These are phyloP conservation scores for Penicillium sclerotiorum DNA, from an alignment of 2,329 filamentous ascomycete genomes.

Conservation along the genomic window DNA sequence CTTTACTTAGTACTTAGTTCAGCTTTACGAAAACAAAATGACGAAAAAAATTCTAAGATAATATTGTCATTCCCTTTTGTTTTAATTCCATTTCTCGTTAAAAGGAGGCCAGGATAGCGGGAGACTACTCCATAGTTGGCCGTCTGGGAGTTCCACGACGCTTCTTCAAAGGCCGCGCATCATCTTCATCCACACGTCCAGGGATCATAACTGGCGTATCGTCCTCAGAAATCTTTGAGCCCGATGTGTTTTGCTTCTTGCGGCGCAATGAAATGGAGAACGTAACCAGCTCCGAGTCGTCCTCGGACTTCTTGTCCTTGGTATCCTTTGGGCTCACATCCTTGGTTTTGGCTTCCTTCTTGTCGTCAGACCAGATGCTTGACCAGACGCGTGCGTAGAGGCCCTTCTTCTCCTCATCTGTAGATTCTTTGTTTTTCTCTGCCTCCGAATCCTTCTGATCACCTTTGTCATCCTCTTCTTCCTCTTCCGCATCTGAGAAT, in stretches of 20 bases:
- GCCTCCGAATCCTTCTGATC: slow-evolving; percentile 5
- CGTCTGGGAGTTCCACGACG: slow-evolving; percentile 31
- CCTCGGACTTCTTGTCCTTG: slow-evolving; percentile 14
- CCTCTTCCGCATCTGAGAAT: slow-evolving; percentile 69
- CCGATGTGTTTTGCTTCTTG: slow-evolving; percentile 9
- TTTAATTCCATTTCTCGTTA: no score
- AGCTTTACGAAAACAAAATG: no score
- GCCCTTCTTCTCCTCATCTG: slow-evolving; percentile 47
- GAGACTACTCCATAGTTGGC: no score
- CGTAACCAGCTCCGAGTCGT: slow-evolving; percentile 31
- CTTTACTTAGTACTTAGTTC: no score
- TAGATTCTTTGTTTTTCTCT: slow-evolving; percentile 1
- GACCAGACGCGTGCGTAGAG: no score
- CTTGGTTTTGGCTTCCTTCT: slow-evolving; percentile 26
- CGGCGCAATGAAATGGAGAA: slow-evolving; percentile 36
- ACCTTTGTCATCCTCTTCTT: slow-evolving; percentile 44
- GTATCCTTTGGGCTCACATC: slow-evolving; percentile 8
- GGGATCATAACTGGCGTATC: slow-evolving; percentile 25
- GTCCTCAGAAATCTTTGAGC: slow-evolving; percentile 1
- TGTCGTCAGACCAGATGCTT: no score
- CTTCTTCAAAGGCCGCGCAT: slow-evolving; percentile 40
- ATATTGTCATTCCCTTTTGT: no score
- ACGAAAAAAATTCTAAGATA: no score
- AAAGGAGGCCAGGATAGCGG: no score
- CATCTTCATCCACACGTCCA: slow-evolving; percentile 21